Evolutionary conservation across 805 yeast species (phyloP), one percentile per base, ranked within the genome.

Genomic region (Ogataea methylovora): DNA sequence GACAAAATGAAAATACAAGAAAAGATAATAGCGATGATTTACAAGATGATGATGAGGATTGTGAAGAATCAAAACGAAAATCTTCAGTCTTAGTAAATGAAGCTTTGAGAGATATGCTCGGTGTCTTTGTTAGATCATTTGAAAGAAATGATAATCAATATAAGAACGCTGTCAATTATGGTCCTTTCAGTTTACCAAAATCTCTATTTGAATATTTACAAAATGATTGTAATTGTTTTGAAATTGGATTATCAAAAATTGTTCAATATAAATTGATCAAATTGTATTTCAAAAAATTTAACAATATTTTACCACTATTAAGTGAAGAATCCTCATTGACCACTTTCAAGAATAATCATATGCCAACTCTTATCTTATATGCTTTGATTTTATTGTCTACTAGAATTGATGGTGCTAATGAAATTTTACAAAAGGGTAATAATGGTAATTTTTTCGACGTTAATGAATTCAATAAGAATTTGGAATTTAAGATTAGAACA

Each of bases 331-430:
- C 58, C 29, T 64, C 69, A 1, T 43, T 48, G 59, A 55, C 60
- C 46, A 37, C 51, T 43, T 37, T 65, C 51, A 45, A 51, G 40
- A 35, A 51, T 41, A 35, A 61, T 49, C 39, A 56, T 50, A 45
- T 65, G 54, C 48, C 72, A 51, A 63, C 65, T 8, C 42, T 65
- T 14, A 50, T 67, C 21, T 38, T 61, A 14, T 68, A 67, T 36
- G 67, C 71, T 1, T 60, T 69, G 24, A 50, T 67, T n/a, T 45
- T 68, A 15, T 56, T 54, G 10, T 63, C 69, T 0, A 60, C 69
- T 8, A 47, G 69, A 14, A 68, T 68, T 36, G 58, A 60, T 1
- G 45, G 50, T 11, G 64, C 67, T 7, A 42, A 40, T 11, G 41
- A 40, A 23, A 48, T 46, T 24, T 38, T 63, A 5, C 39, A 41